These are phyloP conservation scores for Wickerhamiella lipophila DNA, from an alignment of 805 yeast genomes.

Conservation along the genomic window DNA sequence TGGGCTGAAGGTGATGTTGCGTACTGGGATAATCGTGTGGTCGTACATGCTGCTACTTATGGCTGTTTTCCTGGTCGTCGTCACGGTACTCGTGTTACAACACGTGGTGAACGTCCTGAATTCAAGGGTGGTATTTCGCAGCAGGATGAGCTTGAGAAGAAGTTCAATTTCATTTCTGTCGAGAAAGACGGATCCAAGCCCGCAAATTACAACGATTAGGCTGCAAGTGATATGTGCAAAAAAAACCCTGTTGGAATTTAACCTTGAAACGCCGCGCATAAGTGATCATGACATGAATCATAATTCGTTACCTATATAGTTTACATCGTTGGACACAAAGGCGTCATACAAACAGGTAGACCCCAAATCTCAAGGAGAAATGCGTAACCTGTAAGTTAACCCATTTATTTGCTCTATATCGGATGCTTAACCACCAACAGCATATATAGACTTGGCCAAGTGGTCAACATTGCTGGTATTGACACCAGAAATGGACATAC, in stretches of 20 bases:
- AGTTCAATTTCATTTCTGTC: neutral
- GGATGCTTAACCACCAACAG: constrained; percentile 19
- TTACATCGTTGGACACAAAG: neutral
- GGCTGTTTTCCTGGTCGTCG: constrained; percentile 27
- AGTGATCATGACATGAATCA: no score
- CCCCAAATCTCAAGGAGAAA: no score
- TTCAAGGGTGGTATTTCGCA: constrained; percentile 29
- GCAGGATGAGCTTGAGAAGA: constrained; percentile 12
- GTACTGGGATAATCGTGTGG: constrained; percentile 44
- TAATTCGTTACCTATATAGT: neutral
- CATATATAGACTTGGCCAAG: constrained; percentile 31
- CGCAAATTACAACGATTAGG: constrained; percentile 11
- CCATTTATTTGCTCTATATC: neutral
- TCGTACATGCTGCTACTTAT: constrained; percentile 40
- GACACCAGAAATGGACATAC: constrained; percentile 83
- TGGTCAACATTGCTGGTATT: constrained; percentile 63
- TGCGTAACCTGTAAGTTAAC: no score
- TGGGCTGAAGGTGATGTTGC: constrained; percentile 39
- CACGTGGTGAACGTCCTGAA: constrained; percentile 43
- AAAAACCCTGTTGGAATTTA: no score
- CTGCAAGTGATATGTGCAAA: no score
- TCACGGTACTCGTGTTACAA: constrained; percentile 43
- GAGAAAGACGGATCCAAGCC: constrained; percentile 11
- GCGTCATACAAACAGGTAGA: neutral
- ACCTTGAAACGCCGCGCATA: no score